Evolutionary conservation across 768 basidiomycete genomes (phyloP), one percentile per base, ranked within the genome.

Genomic region (Leccinum incarnatum): DNA sequence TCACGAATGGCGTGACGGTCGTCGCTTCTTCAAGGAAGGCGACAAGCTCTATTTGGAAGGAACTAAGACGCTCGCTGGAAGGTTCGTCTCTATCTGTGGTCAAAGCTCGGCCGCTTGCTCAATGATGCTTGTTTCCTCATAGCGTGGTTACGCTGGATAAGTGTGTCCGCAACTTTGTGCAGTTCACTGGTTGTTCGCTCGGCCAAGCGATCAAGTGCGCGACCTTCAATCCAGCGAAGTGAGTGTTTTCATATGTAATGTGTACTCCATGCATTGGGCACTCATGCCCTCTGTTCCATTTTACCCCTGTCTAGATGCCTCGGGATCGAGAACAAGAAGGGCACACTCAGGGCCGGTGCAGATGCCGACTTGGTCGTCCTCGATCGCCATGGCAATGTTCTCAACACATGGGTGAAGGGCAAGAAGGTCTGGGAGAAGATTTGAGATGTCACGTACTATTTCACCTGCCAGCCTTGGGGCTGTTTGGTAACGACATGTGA

Each of bases 1-100:
- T 14, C 89, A 96, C 68, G 85, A 89, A 65, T 96, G 94, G 92
- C 86, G 94, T 15, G 90, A 91, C 61, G 90, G 89, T 8, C 83
- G 86, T 64, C 82, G 83, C 5, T 85, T 95, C 67, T 80, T 90
- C 57, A 94, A 95, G 71, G 83, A 89, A 59, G 93, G 93, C 9
- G 82, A 87, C 61, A 86, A 81, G 68, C 81, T 96, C 37, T 91
- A 86, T 70, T 75, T 96, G 12, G 91, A 91, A 67, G 93, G 91
- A 21, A 95, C 93, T 2, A 80, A 85, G 59, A 95, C 93, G 1
- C 84, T 96, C 56, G 94, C 94, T 1, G 94, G 93, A 69, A 92
- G 90, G 91, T 90, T 51, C 54, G 80, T 54, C 27, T 45, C 25
- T 40, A 12, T 19, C 56, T 2, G 50, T 53, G 48, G 46, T n/a